phyloP scores from a whole-genome alignment of 1,284 basidiomycete species.

The Lignosus rhinocerotis region DNA sequence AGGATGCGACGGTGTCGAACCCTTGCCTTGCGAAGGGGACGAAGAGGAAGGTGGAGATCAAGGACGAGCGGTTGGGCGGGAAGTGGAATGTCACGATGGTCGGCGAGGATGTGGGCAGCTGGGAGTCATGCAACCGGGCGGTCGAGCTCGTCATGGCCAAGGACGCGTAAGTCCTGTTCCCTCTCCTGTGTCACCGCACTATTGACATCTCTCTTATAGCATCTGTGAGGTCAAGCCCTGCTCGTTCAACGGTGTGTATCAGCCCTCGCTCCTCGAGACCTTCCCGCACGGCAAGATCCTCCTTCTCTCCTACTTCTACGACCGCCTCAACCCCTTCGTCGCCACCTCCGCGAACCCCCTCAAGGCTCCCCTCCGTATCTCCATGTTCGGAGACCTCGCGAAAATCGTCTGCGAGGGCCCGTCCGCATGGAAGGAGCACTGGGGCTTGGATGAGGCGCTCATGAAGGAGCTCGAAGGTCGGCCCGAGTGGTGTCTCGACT shows the following conservation, averaged over 20 bases:
- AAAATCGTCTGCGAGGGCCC: conserved; percentile 73
- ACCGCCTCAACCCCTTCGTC: conserved; percentile 86
- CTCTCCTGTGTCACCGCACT: conserved; percentile 1
- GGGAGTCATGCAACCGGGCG: conserved; percentile 83
- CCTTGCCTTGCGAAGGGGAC: conserved; percentile 82
- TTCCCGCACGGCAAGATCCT: conserved; percentile 82
- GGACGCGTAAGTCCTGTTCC: conserved; percentile 72
- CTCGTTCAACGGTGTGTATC: conserved; percentile 97
- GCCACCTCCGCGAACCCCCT: conserved; percentile 36
- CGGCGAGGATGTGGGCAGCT: conserved; percentile 79
- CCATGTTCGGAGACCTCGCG: conserved; percentile 67
- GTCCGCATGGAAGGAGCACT: conserved; percentile 56
- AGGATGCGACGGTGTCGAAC: conserved; percentile 55
- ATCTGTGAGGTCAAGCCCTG: conserved; percentile 90
- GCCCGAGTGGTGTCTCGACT: conserved; percentile 93
- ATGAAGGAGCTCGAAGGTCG: conserved; percentile 80
- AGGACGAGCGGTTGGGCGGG: conserved; percentile 50
- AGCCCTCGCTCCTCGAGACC: conserved; percentile 90
- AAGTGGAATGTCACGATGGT: conserved; percentile 77
- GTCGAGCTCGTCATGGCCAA: conserved; percentile 95
- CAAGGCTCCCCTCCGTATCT: conserved; percentile 50
- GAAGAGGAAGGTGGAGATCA: conserved; percentile 67
- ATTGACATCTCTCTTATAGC: conserved; percentile 38
- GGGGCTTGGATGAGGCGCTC: conserved; percentile 52
- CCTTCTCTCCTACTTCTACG: conserved; percentile 96